Evolutionary conservation across 2,329 filamentous ascomycete genomes (phyloP).

Genomic region (Colletotrichum sp.): DNA sequence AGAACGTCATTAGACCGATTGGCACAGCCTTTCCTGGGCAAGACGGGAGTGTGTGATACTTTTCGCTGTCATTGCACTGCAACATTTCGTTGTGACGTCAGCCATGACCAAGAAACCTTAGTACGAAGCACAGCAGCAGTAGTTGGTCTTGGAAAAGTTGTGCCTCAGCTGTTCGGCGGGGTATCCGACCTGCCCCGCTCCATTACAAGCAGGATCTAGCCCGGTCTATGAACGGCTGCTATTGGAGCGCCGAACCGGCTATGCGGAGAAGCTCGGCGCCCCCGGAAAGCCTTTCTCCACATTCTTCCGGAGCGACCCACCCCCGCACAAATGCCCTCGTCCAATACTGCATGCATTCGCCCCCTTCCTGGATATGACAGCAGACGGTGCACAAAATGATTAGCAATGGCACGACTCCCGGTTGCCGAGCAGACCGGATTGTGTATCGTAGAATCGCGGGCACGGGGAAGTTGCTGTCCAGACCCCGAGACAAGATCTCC

Average conservation of each 20-base stretch:
- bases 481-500: background rate
- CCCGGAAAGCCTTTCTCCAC: constrained; percentile 3
- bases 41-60: constrained; percentile 1
- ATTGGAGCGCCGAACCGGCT: background rate
- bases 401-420: background rate
- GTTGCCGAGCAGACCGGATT: background rate
- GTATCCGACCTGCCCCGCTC: background rate
- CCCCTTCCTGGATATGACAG: background rate
- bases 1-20: background rate
- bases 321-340: background rate
- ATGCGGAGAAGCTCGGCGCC: background rate
- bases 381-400: background rate
- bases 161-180: background rate
- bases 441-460: background rate
- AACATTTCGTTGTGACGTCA: constrained; percentile 11
- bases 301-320: background rate
- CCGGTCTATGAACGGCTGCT: background rate
- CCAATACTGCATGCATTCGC: background rate
- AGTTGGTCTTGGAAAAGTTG: background rate
- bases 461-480: background rate
- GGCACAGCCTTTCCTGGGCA: background rate
- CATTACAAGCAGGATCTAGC: background rate
- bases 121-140: background rate
- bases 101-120: background rate
- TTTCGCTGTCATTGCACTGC: constrained; percentile 3